Conservation (phyloP, 257 asterid species). For the Solanum clarkiae region DNA sequence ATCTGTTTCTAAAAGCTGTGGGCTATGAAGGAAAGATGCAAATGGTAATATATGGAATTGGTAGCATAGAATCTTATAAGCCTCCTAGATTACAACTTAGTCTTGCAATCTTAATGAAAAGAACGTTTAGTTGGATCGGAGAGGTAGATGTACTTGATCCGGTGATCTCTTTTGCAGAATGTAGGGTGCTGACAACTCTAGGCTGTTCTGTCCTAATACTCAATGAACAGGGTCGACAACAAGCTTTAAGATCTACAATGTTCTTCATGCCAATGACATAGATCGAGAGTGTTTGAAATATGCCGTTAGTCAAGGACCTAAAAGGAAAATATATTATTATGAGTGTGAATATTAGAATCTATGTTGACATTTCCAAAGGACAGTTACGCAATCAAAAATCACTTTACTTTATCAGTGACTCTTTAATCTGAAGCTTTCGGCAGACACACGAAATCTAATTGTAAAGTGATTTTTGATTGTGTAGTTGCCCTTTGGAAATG, state of each 20-base stretch:
- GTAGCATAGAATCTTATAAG: too few relatives aligned
- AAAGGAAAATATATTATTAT: conserved; percentile 22
- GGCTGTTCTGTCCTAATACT: conserved; percentile 66
- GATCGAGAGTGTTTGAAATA: not conserved
- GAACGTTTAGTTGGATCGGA: too few relatives aligned
- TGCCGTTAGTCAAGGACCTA: not conserved
- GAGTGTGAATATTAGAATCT: conserved; percentile 5
- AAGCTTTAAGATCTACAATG: conserved; percentile 42
- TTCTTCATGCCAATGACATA: conserved; percentile 63
- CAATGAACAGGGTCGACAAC: conserved; percentile 70
- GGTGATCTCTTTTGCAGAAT: conserved; percentile 52
- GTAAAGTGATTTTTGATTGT: not conserved
- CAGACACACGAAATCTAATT: too few relatives aligned
- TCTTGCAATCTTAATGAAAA: too few relatives aligned
- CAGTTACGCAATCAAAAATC: not conserved
- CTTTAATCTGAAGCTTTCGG: too few relatives aligned
- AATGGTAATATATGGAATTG: conserved; percentile 56
- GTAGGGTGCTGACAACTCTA: conserved; percentile 48
- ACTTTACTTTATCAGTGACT: not conserved
- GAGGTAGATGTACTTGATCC: conserved; percentile 42
- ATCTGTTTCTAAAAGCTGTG: conserved; percentile 25
- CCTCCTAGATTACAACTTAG: too few relatives aligned
- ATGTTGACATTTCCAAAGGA: not conserved
- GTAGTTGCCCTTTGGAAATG: not conserved
- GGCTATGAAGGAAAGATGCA: conserved; percentile 41